phyloP scores from a whole-genome alignment of 2,329 filamentous ascomycete species.

The Westerdykella sp. region DNA sequence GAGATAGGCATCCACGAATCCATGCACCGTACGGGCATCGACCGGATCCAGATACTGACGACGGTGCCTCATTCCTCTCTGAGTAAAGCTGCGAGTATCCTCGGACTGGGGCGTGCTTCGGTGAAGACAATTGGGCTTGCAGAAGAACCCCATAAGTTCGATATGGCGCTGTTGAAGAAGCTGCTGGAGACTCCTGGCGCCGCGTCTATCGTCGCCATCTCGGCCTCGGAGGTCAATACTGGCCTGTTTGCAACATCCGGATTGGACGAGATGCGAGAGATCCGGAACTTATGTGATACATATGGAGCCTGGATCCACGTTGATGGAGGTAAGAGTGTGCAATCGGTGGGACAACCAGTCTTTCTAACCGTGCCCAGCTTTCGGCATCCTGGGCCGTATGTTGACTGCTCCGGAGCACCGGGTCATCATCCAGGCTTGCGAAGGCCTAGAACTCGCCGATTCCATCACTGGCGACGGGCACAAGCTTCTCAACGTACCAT shows the following conservation, averaged over 20 bases:
- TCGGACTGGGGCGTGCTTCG: slow-evolving; percentile 67
- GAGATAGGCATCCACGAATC: slow-evolving; percentile 65
- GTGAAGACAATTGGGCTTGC: slow-evolving; percentile 56
- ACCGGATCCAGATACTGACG: slow-evolving; percentile 68
- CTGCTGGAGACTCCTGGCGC: slow-evolving; percentile 50
- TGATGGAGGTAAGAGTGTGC: slow-evolving; percentile 58
- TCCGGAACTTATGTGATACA: slow-evolving; percentile 65
- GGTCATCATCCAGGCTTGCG: slow-evolving; percentile 45
- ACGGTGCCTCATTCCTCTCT: slow-evolving; percentile 80
- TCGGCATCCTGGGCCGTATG: slow-evolving; percentile 72
- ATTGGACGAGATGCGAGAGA: slow-evolving; percentile 51
- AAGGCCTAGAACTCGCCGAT: slow-evolving; percentile 73
- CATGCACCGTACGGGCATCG: slow-evolving; percentile 57
- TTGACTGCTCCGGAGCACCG: slow-evolving; percentile 57
- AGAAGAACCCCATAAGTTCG: slow-evolving; percentile 61
- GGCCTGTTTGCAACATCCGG: slow-evolving; percentile 66
- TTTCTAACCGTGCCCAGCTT: slow-evolving; percentile 48
- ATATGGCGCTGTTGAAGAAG: slow-evolving; percentile 59
- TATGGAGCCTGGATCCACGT: slow-evolving; percentile 83
- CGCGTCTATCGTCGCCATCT: slow-evolving; percentile 73
- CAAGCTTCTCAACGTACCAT: slow-evolving; percentile 91
- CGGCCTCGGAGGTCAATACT: slow-evolving; percentile 85
- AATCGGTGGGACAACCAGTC: neutral
- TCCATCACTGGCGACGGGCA: slow-evolving; percentile 83
- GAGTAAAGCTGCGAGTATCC: slow-evolving; percentile 72